Base-by-base conservation (phyloP, 305 asterid species). In the Fraxinus latifolia region DNA sequence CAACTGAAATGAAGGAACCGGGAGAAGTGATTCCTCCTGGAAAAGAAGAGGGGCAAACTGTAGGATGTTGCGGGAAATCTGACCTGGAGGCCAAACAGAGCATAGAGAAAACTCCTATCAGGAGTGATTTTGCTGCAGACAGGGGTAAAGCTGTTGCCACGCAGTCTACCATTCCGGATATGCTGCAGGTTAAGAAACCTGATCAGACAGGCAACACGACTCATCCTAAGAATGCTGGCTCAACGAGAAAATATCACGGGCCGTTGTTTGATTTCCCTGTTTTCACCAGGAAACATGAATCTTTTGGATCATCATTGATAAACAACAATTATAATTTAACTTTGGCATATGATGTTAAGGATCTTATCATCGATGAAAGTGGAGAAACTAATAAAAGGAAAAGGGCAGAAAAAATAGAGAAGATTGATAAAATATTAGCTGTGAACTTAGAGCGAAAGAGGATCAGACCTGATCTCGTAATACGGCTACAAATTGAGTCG, bases 261-360 rank as follows among this genome's bases (percentile, higher is more conserved):
- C 99, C 99, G 80, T 86, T 96, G 83, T 96, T 95, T 82, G 99
- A 96, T 90, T 96, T 96, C 85, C 98, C 98, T 1, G 94, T 90
- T 81, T 96, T 96, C 88, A 96, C 97, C 76, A 89, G 99, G 83
- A 95, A 96, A 86, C 95, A 92, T 70, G 98, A 95, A 70, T 82
- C 91, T 78, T 93, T 91, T 85, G 97, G 98, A 65, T 83, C 98
- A 27, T 85, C 97, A 68, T 84, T 90, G 96, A 87, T 89, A 92
- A 95, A 92, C 91, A 89, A 80, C 87, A 92, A 88, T 74, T 91
- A 88, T 84, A 93, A 90, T 89, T 85, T 95, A 84, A 85, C 85
- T 82, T 91, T 96, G 80, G 96, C 92, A 50, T 96, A 96, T 85
- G 98, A 92, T 80, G 82, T 89, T 83, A 91, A 90, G 83, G 93